These are phyloP conservation scores for Epichloe gansuensis DNA, from an alignment of 2,329 filamentous ascomycete species.

Conservation along the genomic window DNA sequence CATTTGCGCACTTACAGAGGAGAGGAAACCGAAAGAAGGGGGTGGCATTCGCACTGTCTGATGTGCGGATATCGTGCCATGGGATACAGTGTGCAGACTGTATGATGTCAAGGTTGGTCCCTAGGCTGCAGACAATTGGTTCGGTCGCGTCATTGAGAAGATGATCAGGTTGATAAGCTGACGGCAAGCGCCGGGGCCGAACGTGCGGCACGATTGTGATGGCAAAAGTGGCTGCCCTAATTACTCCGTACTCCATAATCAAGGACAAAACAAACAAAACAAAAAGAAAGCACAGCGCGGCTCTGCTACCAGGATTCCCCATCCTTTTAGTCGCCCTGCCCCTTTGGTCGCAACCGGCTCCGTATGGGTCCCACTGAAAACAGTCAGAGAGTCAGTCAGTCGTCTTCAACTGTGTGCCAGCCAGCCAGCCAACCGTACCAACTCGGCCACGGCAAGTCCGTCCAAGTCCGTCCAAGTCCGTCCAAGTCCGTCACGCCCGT, in stretches of 20 bases:
- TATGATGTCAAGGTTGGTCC: too few species aligned
- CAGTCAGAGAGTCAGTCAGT: neutral
- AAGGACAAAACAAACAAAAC: neutral
- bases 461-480: conserved; percentile 1
- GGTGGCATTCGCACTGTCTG: too few species aligned
- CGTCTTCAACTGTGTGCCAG: neutral
- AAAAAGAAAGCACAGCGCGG: neutral
- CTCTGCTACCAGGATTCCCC: neutral
- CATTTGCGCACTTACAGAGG: too few species aligned
- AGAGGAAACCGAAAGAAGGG: too few species aligned
- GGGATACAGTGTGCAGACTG: too few species aligned
- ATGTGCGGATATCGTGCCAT: too few species aligned
- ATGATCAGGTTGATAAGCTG: neutral
- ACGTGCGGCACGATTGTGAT: neutral
- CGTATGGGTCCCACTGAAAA: neutral
- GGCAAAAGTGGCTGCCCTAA: neutral
- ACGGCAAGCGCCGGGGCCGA: neutral
- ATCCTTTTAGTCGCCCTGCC: neutral
- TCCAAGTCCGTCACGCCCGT: neutral
- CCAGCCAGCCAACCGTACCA: too few species aligned
- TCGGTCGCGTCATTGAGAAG: neutral
- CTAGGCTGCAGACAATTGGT: too few species aligned
- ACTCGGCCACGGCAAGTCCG: conserved; percentile 1
- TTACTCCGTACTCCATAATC: too few species aligned
- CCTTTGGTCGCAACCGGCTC: neutral